Conservation (phyloP, 257 asterid genomes). For the Nicotiana tomentosiformis region DNA sequence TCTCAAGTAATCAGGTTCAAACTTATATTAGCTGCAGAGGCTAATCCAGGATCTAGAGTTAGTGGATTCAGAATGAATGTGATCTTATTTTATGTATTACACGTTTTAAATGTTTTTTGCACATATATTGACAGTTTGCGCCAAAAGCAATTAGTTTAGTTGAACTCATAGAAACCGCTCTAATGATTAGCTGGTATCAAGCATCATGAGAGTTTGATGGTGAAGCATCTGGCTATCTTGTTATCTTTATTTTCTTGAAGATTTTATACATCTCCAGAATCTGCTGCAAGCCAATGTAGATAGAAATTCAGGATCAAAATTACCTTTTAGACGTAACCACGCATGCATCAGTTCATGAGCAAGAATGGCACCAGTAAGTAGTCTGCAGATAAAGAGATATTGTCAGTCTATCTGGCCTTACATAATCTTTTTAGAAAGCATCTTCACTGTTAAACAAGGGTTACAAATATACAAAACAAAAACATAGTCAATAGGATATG, state of each 20-base stretch:
- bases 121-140: not conserved
- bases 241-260: not conserved
- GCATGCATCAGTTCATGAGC: conserved; percentile 97
- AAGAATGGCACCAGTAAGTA: conserved; percentile 88
- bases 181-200: not conserved
- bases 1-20: not conserved
- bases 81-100: not conserved
- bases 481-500: not conserved
- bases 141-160: not conserved
- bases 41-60: not conserved
- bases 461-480: not conserved
- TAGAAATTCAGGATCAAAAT: not conserved
- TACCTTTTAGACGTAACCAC: conserved; percentile 90
- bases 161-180: not conserved
- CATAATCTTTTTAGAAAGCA: not conserved
- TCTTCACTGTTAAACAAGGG: not conserved
- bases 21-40: not conserved
- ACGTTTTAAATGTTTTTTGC: not conserved
- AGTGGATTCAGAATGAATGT: not conserved
- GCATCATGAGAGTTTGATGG: not conserved
- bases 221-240: not conserved
- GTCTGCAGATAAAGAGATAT: conserved; percentile 36
- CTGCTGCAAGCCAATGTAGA: not conserved
- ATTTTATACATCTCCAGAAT: not conserved
- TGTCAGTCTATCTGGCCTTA: not conserved